phyloP scores from a whole-genome alignment of 2,329 filamentous ascomycete genomes.

The Fusarium sp. region DNA sequence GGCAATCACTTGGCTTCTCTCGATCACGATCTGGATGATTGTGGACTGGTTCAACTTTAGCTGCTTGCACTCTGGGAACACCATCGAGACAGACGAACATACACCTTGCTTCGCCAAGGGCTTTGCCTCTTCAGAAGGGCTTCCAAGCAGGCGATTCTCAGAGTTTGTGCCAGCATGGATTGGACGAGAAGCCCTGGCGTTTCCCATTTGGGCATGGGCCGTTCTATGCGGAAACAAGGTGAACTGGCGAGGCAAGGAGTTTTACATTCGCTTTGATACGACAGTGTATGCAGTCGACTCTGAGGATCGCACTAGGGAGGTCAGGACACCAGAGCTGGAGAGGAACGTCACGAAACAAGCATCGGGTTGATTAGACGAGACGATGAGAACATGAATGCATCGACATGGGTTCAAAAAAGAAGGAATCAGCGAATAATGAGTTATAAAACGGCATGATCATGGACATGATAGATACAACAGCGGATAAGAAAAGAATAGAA shows the following conservation, averaged over 20 bases:
- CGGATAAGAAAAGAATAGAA: conserved; percentile 14
- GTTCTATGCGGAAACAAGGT: conserved; percentile 90
- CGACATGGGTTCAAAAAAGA: background rate
- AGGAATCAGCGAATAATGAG: background rate
- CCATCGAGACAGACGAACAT: conserved; percentile 76
- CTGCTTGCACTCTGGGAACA: conserved; percentile 78
- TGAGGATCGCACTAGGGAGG: conserved; percentile 12
- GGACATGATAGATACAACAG: conserved; percentile 21
- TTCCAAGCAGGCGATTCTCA: conserved; percentile 66
- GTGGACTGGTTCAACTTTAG: conserved; percentile 81
- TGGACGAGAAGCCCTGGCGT: conserved; percentile 82
- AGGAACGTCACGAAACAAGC: conserved; percentile 40
- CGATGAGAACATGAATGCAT: conserved; percentile 1
- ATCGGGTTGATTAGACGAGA: conserved; percentile 37
- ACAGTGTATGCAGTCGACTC: conserved; percentile 69
- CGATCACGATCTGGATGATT: conserved; percentile 77
- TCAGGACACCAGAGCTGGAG: conserved; percentile 42
- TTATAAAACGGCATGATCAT: conserved; percentile 5
- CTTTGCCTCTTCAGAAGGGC: conserved; percentile 50
- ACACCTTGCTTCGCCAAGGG: conserved; percentile 80
- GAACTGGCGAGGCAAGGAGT: conserved; percentile 85
- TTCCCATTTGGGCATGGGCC: conserved; percentile 92
- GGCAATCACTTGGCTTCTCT: conserved; percentile 72
- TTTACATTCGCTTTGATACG: conserved; percentile 87
- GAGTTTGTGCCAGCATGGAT: conserved; percentile 88